Evolutionary conservation across 345 rosid species (phyloP), one percentile per base, ranked within the genome.

Genomic region (Trapa bicornis): DNA sequence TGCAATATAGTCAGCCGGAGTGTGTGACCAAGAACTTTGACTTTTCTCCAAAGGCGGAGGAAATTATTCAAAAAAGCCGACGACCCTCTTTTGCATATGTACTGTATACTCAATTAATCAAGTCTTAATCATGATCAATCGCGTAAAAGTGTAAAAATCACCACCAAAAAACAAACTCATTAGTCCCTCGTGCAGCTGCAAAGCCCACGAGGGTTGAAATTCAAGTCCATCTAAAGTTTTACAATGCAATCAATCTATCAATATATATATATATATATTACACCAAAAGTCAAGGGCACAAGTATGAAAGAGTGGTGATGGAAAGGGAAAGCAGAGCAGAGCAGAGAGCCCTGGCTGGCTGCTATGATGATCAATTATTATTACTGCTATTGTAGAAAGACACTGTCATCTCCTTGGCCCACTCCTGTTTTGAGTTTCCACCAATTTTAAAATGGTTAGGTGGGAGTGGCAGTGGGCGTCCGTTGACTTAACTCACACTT

Each of bases 111-210:
- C 29, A 22, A 22, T 22, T 58, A 2, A 58, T 58, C 63, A 13
- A 58, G 35, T 35, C 63, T 32, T 33, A 58, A 33, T 58, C 63
- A 58, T 58, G 11, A 32, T 35, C 63, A 58, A 58, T 58, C 63
- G 35, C 37, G 32, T 33, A 58, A 45, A 41, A 58, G 35, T 37
- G 16, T 10, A 38, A 32, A 45, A 45, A 13, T 13, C 32, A 37
- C 35, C 63, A 35, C 37, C 37, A 32, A 45, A 13, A 42, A 57
- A 1, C 4, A 54, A 32, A 58, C 12, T 58, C 15, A 58, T 35
- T 2, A 0, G 5, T 41, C 10, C 61, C 29, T 22, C 9, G 63
- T 58, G 63, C 37, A 22, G 29, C 29, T 22, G 29, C 29, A 22
- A 58, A 37, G 63, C 37, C 38, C 63, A 58, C 63, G 8, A 2